These are phyloP conservation scores for Firmiana major DNA, from an alignment of 345 rosid species.

Conservation along the genomic window DNA sequence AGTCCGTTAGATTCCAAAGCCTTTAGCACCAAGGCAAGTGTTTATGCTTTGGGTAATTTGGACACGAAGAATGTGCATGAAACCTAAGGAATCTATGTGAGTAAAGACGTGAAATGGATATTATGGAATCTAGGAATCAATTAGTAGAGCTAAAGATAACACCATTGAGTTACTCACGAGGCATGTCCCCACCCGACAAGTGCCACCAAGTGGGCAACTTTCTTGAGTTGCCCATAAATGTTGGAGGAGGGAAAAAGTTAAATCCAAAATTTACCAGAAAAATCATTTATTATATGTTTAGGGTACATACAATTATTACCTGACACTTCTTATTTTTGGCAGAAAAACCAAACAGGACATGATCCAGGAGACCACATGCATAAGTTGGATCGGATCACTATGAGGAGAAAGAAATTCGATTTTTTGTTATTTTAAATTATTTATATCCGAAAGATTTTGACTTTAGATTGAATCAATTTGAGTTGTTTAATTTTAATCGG, in stretches of 20 bases:
- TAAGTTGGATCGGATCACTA: too few relatives aligned
- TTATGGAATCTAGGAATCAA: slow-evolving; percentile 6
- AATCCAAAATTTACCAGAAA: background rate
- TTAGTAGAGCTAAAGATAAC: background rate
- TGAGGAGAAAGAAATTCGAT: too few relatives aligned
- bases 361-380: too few relatives aligned
- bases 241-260: background rate
- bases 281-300: background rate
- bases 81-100: slow-evolving; percentile 14
- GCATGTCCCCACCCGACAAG: slow-evolving; percentile 1
- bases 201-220: slow-evolving; percentile 23
- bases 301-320: background rate
- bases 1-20: background rate
- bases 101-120: slow-evolving; percentile 12
- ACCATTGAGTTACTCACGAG: background rate
- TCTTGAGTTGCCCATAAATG: background rate
- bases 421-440: too few relatives aligned
- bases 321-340: too few relatives aligned
- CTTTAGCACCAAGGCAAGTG: background rate
- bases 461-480: too few relatives aligned
- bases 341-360: too few relatives aligned
- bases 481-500: too few relatives aligned
- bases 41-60: background rate
- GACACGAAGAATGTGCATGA: slow-evolving; percentile 8
- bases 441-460: too few relatives aligned